Percentiles rank a stretch among this genome's conserved stretches.
Evolutionary conservation across 2,329 filamentous ascomycete genomes (phyloP).

Genomic region (Fusarium subglutinans): DNA sequence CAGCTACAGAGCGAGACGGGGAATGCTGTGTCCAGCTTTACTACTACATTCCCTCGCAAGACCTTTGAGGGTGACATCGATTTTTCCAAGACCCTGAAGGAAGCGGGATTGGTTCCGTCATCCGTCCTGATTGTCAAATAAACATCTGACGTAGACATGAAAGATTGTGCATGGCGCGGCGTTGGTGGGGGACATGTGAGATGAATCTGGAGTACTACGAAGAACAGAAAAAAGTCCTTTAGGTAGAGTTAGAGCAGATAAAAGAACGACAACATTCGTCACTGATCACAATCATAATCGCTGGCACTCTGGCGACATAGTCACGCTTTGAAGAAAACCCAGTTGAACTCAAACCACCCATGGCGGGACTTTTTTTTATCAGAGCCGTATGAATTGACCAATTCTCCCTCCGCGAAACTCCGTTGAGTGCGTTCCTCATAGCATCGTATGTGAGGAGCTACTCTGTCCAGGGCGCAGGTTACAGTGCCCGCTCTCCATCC

Average conservation of each 20-base stretch:
- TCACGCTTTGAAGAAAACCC: conserved; percentile 24
- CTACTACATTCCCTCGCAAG: conserved; percentile 88
- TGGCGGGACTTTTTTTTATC: conserved; percentile 50
- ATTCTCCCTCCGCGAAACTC: conserved; percentile 52
- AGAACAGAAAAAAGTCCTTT: not conserved
- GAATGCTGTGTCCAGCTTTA: conserved; percentile 76
- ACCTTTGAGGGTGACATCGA: conserved; percentile 74
- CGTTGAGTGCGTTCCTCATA: conserved; percentile 56
- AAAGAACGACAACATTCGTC: conserved; percentile 1
- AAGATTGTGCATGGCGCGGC: conserved; percentile 35
- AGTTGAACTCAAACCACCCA: conserved; percentile 44
- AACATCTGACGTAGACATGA: not conserved
- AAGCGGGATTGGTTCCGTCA: conserved; percentile 88
- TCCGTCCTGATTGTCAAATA: conserved; percentile 84
- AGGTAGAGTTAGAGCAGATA: conserved; percentile 17
- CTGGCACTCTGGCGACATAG: not conserved
- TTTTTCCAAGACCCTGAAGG: conserved; percentile 90
- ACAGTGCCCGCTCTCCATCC: conserved; percentile 60
- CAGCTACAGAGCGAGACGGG: conserved; percentile 77
- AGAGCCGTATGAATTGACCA: conserved; percentile 52
- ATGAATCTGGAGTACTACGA: not conserved
- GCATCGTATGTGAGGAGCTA: conserved; percentile 56
- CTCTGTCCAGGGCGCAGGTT: conserved; percentile 58
- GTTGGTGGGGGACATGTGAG: conserved; percentile 19
- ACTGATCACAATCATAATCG: not conserved